These are phyloP conservation scores for Lepiota venenata DNA, from an alignment of 768 basidiomycete genomes.

Conservation along the genomic window DNA sequence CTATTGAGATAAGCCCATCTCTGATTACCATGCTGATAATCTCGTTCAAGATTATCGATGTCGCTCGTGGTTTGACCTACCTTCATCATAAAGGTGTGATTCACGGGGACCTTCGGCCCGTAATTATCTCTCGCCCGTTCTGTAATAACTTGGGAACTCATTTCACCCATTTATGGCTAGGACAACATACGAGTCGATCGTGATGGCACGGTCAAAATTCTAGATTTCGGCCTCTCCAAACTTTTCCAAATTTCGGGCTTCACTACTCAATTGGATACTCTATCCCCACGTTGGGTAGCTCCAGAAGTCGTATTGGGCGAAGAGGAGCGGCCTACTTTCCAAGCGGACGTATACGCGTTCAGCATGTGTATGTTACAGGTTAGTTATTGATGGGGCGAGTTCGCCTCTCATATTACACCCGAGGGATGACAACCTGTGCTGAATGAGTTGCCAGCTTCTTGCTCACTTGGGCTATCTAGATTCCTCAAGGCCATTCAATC, in stretches of 20 bases:
- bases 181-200: constrained; percentile 3
- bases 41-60: neutral
- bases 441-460: neutral
- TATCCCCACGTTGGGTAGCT: neutral
- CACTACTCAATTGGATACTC: neutral
- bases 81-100: neutral
- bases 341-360: neutral
- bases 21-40: too few relatives aligned
- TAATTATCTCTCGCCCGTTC: neutral
- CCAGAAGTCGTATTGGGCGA: neutral
- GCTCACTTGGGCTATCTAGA: neutral
- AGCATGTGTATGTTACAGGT: constrained; percentile 2
- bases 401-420: neutral
- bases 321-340: neutral
- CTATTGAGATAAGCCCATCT: neutral
- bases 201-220: constrained; percentile 1
- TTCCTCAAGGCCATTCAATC: neutral
- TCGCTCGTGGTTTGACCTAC: neutral
- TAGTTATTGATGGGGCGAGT: neutral
- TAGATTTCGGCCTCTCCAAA: constrained; percentile 9
- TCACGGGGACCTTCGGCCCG: neutral
- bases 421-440: too few relatives aligned
- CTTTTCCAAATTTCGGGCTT: neutral
- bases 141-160: too few relatives aligned
- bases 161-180: neutral